phyloP scores from a whole-genome alignment of 1,284 basidiomycete genomes.

The Ustilago xerochloae region DNA sequence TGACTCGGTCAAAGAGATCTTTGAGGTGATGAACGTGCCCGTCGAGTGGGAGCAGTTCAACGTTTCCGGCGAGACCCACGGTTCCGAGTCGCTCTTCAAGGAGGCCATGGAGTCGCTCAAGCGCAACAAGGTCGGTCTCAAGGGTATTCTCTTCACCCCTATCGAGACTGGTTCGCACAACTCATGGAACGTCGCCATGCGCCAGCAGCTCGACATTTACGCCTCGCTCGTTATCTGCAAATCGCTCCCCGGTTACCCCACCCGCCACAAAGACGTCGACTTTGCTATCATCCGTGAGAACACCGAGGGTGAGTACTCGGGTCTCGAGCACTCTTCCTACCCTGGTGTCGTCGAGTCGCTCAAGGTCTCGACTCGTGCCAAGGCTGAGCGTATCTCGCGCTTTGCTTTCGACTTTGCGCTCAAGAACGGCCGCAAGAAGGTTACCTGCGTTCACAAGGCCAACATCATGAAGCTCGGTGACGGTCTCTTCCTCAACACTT shows the following conservation, averaged over 20 bases:
- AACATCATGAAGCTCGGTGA: constrained; percentile 99
- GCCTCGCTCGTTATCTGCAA: constrained; percentile 98
- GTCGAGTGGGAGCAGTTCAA: constrained; percentile 99
- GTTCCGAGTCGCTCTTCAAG: constrained; percentile 94
- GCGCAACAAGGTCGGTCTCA: constrained; percentile 97
- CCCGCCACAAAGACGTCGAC: constrained; percentile 95
- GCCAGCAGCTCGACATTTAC: constrained; percentile 98
- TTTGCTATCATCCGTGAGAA: constrained; percentile 99
- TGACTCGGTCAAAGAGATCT: constrained; percentile 98
- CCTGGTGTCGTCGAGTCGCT: constrained; percentile 98
- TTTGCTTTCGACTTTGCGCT: constrained; percentile 99
- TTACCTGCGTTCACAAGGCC: constrained; percentile 99
- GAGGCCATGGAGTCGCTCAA: constrained; percentile 90
- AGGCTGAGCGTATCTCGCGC: constrained; percentile 94
- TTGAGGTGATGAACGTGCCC: constrained; percentile 95
- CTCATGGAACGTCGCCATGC: constrained; percentile 99
- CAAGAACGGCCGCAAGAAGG: constrained; percentile 99
- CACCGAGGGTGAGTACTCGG: constrained; percentile 99
- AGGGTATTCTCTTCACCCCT: constrained; percentile 99
- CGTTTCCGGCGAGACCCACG: constrained; percentile 93
- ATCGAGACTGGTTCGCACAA: constrained; percentile 96
- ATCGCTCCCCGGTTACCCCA: constrained; percentile 95
- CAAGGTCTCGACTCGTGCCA: constrained; percentile 95
- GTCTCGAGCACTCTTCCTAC: constrained; percentile 91
- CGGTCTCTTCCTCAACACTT: constrained; percentile 98